Base-by-base conservation (phyloP, 129 eudicot genomes). In the Artemisia annua region DNA sequence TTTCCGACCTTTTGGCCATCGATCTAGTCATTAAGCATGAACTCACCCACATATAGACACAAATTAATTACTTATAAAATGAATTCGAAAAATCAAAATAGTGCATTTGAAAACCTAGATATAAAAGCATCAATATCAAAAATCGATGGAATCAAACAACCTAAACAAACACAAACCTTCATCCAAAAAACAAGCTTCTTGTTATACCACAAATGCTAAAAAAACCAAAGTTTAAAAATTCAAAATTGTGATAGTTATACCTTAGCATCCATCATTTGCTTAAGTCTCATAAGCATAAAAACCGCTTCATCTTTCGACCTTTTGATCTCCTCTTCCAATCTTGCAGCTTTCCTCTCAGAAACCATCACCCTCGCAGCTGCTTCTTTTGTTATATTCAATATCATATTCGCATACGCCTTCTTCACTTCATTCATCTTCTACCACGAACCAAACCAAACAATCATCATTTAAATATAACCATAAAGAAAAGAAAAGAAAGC, bases 391-490 rank as follows among this genome's bases (percentile, higher is more conserved):
- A 85, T 84, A 67, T 87, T 86, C 78, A 87, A 64, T 55, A 91
- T 85, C 81, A 90, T 76, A 75, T 87, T 87, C 14, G 97, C 97
- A 63, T 83, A 87, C 26, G 97, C 92, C 81, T 81, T 90, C 83
- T 87, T 79, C 82, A 87, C 72, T 35, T 87, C 87, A 80, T 53
- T 64, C 69, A 91, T 26, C 74, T 82, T 84, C 95, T 91, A 69
- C 83, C 22, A 73, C 19, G 57, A 70, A 39, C 9, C 9, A 39
- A 39, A 39, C 1, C 9, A 39, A 39, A 7, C 9, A 39, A 39
- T 39, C 44, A 7, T 6, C 44, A 39, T 39, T 39, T 7, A 5
- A 39, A 39, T 39, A 39, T 7, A 39, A 6, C 44, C 6, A 39
- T 6, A 6, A 39, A 39, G 7, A 39, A 39, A 39, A 39, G 7